Base-by-base conservation (phyloP, 306 rosid species). In the Calophaca sinica region DNA sequence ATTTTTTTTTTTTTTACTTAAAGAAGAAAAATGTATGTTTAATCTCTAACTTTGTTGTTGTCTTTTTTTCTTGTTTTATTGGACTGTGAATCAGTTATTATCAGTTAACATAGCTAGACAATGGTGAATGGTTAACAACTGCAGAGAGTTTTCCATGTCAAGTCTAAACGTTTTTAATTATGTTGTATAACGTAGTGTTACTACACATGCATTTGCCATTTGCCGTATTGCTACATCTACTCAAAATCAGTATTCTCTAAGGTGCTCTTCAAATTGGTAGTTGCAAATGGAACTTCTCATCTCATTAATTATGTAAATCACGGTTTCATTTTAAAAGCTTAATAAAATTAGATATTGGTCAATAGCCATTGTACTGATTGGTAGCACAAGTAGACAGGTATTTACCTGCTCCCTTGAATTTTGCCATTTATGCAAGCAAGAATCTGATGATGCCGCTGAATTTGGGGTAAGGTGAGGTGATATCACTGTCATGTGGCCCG, bases 401-500 rank as follows among this genome's bases (percentile, higher is more conserved):
- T 39, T 50, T 59, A 75, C 79, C 79, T 70, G 55, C 73, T 72
- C 15, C 62, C 26, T 70, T 79, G 87, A 50, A 71, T 39, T 58
- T 50, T 41, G 46, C 28, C 44, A n/a, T 39, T 46, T 28, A 64
- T 46, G 61, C 10, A 74, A 74, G 83, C 70, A 69, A 83, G 86
- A 62, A 74, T 68, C 79, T 20, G 26, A 20, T 60, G 78, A 57
- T 69, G 53, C 75, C 60, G 33, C 67, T 44, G 76, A 63, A 54
- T 79, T 53, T 44, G 45, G 70, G 86, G 74, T 31, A 64, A 39
- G 77, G 61, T 38, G 55, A 39, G 78, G 62, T 75, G 76, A 84
- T 75, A 52, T 80, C 73, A 59, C 33, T 4, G 39, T 50, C 75
- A 70, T 70, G 86, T 69, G 71, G 11, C 45, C 38, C 8, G 63